Percentiles rank a stretch among this genome's conserved stretches.
phyloP scores from a whole-genome alignment of 2,329 filamentous ascomycete species.

The Phialophora verrucosa region DNA sequence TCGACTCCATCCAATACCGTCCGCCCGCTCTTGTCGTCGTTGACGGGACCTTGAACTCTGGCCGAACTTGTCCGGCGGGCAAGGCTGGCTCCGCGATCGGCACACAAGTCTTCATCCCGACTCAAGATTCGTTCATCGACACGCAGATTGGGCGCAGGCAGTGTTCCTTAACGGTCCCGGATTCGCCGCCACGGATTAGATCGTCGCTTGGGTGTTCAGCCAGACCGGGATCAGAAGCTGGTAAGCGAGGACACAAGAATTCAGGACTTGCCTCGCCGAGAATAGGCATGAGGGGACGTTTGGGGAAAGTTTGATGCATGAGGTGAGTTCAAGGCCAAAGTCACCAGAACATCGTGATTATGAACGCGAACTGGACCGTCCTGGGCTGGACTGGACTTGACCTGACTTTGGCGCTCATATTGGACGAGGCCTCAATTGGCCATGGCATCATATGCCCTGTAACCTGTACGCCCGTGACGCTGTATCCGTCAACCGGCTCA shows the following conservation, averaged over 20 bases:
- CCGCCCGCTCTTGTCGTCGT: slow-evolving; percentile 59
- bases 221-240: slow-evolving; percentile 51
- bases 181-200: slow-evolving; percentile 55
- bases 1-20: slow-evolving; percentile 52
- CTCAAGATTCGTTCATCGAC: slow-evolving; percentile 53
- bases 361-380: background rate
- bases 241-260: slow-evolving; percentile 53
- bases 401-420: too few relatives aligned
- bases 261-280: slow-evolving; percentile 53
- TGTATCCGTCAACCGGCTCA: too few relatives aligned
- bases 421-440: too few relatives aligned
- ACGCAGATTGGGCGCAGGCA: slow-evolving; percentile 54
- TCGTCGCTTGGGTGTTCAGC: slow-evolving; percentile 55
- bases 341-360: slow-evolving; percentile 16
- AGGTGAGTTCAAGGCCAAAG: slow-evolving; percentile 18
- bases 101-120: slow-evolving; percentile 59
- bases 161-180: slow-evolving; percentile 59
- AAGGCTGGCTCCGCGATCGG: slow-evolving; percentile 60
- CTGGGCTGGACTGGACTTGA: too few relatives aligned
- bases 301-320: slow-evolving; percentile 17
- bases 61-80: slow-evolving; percentile 58
- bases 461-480: too few relatives aligned
- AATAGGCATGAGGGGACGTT: slow-evolving; percentile 48
- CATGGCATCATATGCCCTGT: too few relatives aligned
- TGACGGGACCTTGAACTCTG: slow-evolving; percentile 58